Evolutionary conservation across 306 rosid species (phyloP).

Genomic region (Psophocarpus tetragonolobus): DNA sequence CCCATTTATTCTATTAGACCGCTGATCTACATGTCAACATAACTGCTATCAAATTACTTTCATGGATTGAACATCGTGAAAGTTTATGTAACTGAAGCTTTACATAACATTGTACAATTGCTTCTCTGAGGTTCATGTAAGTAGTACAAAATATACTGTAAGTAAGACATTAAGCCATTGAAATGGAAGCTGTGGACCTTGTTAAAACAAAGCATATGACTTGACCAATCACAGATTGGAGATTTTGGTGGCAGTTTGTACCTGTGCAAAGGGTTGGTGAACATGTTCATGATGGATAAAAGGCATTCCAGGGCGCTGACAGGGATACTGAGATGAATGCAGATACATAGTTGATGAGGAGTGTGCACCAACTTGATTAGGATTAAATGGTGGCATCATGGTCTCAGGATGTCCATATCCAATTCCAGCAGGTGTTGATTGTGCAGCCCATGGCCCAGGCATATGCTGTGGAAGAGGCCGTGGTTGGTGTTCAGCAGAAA

Average conservation of each 20-base stretch:
- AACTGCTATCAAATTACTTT: background rate
- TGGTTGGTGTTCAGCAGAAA: constrained; percentile 76
- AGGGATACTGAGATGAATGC: constrained; percentile 89
- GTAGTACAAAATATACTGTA: background rate
- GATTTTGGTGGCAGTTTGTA: constrained; percentile 30
- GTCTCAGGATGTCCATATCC: constrained; percentile 88
- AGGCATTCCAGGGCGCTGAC: constrained; percentile 89
- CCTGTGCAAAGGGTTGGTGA: constrained; percentile 90
- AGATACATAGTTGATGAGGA: constrained; percentile 68
- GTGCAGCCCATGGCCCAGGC: constrained; percentile 76
- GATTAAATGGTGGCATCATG: constrained; percentile 72
- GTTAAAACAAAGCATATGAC: background rate
- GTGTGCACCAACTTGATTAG: constrained; percentile 72
- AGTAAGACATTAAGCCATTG: background rate
- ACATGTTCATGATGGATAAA: constrained; percentile 82
- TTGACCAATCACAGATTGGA: background rate
- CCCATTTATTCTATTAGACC: constrained; percentile 3
- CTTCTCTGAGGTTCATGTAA: background rate
- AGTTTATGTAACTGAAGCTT: constrained; percentile 1
- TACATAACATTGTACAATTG: background rate
- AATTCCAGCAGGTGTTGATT: constrained; percentile 70
- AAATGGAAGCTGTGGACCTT: background rate
- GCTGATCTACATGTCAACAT: background rate
- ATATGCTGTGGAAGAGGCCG: constrained; percentile 73
- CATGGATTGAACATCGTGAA: background rate